These are phyloP conservation scores for Bisporella sp. DNA, from an alignment of 2,329 filamentous ascomycete species.

Conservation along the genomic window DNA sequence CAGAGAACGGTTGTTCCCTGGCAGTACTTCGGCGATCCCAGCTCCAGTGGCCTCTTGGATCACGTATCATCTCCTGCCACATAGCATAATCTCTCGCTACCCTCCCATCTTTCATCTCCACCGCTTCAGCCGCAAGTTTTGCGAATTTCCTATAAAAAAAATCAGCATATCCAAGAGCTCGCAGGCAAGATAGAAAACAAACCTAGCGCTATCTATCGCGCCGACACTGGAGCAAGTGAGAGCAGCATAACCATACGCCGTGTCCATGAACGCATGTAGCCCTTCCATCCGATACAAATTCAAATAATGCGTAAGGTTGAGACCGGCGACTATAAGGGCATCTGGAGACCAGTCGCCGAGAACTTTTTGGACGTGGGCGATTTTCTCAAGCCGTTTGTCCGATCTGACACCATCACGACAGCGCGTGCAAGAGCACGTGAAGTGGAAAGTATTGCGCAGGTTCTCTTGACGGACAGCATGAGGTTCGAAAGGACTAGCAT, in stretches of 20 bases:
- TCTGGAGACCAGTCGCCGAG: background rate
- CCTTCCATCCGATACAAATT: slow-evolving; percentile 29
- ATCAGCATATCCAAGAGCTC: too few relatives aligned
- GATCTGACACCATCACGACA: background rate
- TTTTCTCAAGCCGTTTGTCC: background rate
- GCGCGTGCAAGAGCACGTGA: background rate
- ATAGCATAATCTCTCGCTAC: background rate
- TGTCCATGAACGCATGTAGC: slow-evolving; percentile 32
- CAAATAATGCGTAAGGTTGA: too few relatives aligned
- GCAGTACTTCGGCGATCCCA: background rate
- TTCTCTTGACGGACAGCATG: background rate
- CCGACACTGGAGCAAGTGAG: slow-evolving; percentile 31
- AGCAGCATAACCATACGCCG: slow-evolving; percentile 33
- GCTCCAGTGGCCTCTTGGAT: background rate
- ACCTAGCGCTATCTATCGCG: slow-evolving; percentile 8
- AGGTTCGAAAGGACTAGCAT: background rate
- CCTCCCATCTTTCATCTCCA: background rate
- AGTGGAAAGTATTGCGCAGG: background rate
- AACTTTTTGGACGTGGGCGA: background rate
- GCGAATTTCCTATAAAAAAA: background rate
- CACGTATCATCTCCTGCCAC: background rate
- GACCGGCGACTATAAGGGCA: too few relatives aligned
- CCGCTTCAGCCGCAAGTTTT: background rate
- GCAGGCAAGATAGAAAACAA: too few relatives aligned
- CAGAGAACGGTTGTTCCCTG: background rate